Evolutionary conservation across 139 green algal genomes (phyloP).

Genomic region (Tetraselmis chui): DNA sequence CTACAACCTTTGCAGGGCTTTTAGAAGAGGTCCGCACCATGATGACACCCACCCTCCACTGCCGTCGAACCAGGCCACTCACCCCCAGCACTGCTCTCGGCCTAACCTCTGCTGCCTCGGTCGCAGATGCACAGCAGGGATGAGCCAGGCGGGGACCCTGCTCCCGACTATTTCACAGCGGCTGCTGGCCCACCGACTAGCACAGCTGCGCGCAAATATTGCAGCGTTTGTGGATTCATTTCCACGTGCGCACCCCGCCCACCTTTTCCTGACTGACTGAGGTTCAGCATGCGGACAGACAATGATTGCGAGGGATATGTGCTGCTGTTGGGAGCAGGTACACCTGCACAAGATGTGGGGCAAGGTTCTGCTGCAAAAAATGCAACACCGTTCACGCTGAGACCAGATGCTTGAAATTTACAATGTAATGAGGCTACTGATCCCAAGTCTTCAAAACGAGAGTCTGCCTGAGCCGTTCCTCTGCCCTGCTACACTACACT

Average conservation of each 20-base stretch:
- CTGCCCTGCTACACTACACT: too few species aligned
- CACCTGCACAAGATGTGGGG: conserved; percentile 70
- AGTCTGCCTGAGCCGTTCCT: too few species aligned
- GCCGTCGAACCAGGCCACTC: too few species aligned
- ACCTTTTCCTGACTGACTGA: too few species aligned
- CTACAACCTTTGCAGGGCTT: conserved; percentile 51
- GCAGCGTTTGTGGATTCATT: conserved; percentile 53
- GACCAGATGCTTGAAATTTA: conserved; percentile 81
- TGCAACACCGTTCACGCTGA: conserved; percentile 68
- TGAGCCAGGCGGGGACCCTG: background rate
- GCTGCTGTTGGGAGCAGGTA: too few species aligned
- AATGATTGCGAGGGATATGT: too few species aligned
- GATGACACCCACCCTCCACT: conserved; percentile 5
- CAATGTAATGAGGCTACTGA: conserved; percentile 4
- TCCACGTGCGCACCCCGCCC: conserved; percentile 16
- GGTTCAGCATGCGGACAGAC: too few species aligned
- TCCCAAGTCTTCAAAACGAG: too few species aligned
- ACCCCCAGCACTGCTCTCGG: too few species aligned
- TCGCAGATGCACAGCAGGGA: too few species aligned
- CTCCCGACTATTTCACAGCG: conserved; percentile 59
- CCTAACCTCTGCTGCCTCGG: too few species aligned
- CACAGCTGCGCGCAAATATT: conserved; percentile 53
- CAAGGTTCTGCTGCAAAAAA: conserved; percentile 58
- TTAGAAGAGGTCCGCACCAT: conserved; percentile 70
- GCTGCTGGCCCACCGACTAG: conserved; percentile 35